Evolutionary conservation across 2,329 filamentous ascomycete genomes (phyloP).

Genomic region (Aureobasidium sp.): DNA sequence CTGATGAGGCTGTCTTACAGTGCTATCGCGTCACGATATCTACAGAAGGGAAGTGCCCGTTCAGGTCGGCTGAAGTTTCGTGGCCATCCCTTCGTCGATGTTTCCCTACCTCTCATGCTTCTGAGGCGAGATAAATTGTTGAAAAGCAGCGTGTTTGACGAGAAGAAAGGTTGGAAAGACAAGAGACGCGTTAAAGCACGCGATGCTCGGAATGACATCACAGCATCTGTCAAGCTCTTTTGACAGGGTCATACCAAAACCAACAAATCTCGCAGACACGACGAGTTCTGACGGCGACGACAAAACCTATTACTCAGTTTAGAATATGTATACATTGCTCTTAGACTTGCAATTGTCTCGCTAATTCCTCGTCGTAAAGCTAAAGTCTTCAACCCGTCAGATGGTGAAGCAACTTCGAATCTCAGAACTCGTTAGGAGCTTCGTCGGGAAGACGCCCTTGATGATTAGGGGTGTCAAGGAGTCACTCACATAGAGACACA

Average conservation of each 20-base stretch:
- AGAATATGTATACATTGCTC: neutral
- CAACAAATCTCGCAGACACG: neutral
- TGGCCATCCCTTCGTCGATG: neutral
- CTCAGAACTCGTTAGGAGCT: too few relatives aligned
- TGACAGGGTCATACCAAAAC: neutral
- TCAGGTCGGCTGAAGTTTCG: neutral
- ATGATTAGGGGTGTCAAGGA: too few relatives aligned
- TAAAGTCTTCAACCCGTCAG: too few relatives aligned
- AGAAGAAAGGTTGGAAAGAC: neutral
- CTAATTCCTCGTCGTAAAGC: too few relatives aligned
- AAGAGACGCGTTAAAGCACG: neutral
- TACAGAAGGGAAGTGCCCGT: too few relatives aligned
- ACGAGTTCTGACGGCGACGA: neutral
- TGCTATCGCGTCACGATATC: neutral
- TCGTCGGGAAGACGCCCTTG: too few relatives aligned
- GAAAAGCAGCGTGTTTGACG: neutral
- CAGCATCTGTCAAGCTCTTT: neutral
- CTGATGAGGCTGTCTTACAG: neutral
- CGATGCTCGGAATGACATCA: conserved; percentile 1
- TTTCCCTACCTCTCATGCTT: fast-evolving
- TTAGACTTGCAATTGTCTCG: too few relatives aligned
- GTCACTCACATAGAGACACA: too few relatives aligned
- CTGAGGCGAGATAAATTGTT: too few relatives aligned
- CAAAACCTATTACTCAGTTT: neutral
- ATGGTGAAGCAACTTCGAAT: too few relatives aligned